phyloP scores from a whole-genome alignment of 768 basidiomycete genomes.

The Pleurotus platypus region DNA sequence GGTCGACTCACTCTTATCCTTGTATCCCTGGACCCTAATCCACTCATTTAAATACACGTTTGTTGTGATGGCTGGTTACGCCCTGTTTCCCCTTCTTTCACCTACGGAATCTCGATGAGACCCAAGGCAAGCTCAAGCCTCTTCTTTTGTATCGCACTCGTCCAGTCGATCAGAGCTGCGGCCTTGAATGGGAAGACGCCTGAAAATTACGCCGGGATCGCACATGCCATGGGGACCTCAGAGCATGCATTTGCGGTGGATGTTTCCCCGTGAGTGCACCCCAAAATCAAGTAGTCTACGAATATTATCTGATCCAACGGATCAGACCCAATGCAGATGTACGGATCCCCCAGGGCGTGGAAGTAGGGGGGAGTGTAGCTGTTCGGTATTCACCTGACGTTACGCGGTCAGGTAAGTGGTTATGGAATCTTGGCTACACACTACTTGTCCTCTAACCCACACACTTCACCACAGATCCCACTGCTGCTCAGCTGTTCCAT shows the following conservation, averaged over 20 bases:
- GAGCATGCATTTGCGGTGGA: not conserved
- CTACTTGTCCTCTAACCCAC: not conserved
- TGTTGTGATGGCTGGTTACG: no score
- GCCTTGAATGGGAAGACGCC: not conserved
- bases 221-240: not conserved
- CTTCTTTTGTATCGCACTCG: not conserved
- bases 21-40: no score
- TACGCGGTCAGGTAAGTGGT: not conserved
- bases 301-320: not conserved
- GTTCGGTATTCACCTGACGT: not conserved
- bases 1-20: no score
- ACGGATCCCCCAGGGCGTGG: not conserved
- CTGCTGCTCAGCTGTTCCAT: not conserved
- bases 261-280: not conserved
- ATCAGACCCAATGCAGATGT: not conserved
- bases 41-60: no score
- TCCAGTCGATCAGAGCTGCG: not conserved
- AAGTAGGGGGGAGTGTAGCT: not conserved
- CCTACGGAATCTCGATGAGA: not conserved
- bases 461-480: not conserved
- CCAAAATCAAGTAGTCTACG: not conserved
- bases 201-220: not conserved
- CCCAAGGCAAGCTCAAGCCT: not conserved
- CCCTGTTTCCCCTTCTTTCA: not conserved
- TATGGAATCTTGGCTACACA: not conserved